Evolutionary conservation across 2,329 filamentous ascomycete genomes (phyloP).

Genomic region (Fusarium sp.): DNA sequence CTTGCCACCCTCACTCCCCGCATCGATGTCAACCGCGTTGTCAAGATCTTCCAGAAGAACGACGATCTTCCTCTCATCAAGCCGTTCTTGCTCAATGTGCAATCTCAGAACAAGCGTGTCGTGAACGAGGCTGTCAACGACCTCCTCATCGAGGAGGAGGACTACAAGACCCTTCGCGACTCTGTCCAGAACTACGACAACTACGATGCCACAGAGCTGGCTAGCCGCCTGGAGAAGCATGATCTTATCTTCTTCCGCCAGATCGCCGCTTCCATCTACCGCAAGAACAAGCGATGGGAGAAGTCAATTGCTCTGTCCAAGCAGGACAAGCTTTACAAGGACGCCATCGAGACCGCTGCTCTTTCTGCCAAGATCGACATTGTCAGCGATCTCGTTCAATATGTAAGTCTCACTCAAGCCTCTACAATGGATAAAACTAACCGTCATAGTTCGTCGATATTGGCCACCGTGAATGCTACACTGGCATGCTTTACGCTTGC

Average conservation of each 20-base stretch:
- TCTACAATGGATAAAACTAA: constrained; percentile 47
- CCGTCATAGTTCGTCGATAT: constrained; percentile 90
- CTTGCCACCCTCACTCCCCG: constrained; percentile 91
- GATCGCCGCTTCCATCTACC: constrained; percentile 97
- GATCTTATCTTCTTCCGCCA: constrained; percentile 99
- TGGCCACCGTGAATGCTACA: constrained; percentile 98
- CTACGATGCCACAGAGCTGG: constrained; percentile 94
- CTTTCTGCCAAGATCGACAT: constrained; percentile 91
- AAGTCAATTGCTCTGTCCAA: constrained; percentile 98
- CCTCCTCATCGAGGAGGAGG: constrained; percentile 96
- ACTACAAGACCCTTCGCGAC: constrained; percentile 97
- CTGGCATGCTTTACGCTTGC: constrained; percentile 99
- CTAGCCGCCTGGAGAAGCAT: constrained; percentile 93
- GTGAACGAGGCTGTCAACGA: constrained; percentile 99
- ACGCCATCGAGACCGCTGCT: constrained; percentile 97
- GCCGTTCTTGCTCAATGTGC: constrained; percentile 96
- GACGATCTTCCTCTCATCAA: constrained; percentile 99
- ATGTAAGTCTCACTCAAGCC: constrained; percentile 75
- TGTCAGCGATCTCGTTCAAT: constrained; percentile 94
- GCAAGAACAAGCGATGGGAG: constrained; percentile 99
- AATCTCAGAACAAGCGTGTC: constrained; percentile 95
- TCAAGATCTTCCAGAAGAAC: constrained; percentile 98
- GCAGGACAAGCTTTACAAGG: constrained; percentile 99
- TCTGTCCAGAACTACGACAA: constrained; percentile 99
- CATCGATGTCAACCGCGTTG: constrained; percentile 98